These are phyloP conservation scores for Phytophthora pisi DNA, from an alignment of 352 stramenopile genomes.

Conservation along the genomic window DNA sequence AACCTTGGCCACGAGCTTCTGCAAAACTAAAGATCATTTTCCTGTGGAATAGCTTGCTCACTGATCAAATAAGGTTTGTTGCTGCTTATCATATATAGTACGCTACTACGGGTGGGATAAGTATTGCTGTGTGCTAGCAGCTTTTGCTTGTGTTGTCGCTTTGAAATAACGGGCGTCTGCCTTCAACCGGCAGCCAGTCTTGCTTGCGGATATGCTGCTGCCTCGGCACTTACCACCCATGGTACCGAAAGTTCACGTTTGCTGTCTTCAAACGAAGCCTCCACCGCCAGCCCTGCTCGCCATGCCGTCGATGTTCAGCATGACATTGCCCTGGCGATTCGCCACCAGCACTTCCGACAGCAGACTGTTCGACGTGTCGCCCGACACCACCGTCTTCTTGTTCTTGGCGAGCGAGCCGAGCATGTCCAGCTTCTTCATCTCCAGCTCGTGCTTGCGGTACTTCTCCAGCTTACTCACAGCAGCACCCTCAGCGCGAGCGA, in stretches of 20 bases:
- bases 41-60: too few species aligned
- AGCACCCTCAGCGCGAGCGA: conserved; percentile 45
- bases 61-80: background rate
- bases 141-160: background rate
- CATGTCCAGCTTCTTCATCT: conserved; percentile 55
- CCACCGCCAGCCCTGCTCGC: conserved; percentile 26
- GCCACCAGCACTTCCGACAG: conserved; percentile 52
- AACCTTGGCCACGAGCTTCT: too few species aligned
- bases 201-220: conserved; percentile 1
- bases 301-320: conserved; percentile 45
- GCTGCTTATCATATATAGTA: background rate
- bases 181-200: conserved; percentile 23
- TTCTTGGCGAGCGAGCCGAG: conserved; percentile 46
- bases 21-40: too few species aligned
- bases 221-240: background rate
- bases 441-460: conserved; percentile 36
- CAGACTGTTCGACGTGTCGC: conserved; percentile 56
- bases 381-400: conserved; percentile 45
- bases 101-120: background rate
- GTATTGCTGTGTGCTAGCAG: background rate
- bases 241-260: conserved; percentile 1
- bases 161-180: background rate
- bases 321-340: conserved; percentile 50
- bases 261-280: conserved; percentile 15
- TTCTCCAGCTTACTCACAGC: conserved; percentile 50